Conservation (phyloP, 2,329 filamentous ascomycete genomes). For the Penicillium occitanis region DNA sequence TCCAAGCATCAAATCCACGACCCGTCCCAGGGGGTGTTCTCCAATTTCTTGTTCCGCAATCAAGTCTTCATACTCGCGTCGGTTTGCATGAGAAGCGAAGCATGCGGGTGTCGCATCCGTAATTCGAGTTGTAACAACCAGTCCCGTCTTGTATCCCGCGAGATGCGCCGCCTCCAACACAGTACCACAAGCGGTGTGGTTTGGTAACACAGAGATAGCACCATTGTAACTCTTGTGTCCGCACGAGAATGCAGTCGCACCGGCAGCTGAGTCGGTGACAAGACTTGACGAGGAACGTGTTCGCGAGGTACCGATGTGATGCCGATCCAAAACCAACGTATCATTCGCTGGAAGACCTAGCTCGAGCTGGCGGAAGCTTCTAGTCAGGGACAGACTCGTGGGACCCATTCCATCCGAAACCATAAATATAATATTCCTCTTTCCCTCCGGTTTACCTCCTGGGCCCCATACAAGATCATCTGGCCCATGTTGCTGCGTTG, state of each 20-base stretch:
- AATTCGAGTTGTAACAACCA: slow-evolving; percentile 92
- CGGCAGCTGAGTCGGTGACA: slow-evolving; percentile 94
- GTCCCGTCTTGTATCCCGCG: slow-evolving; percentile 85
- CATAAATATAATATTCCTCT: slow-evolving; percentile 97
- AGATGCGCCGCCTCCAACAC: slow-evolving; percentile 90
- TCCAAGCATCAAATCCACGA: slow-evolving; percentile 89
- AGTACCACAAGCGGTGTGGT: slow-evolving; percentile 84
- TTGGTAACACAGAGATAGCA: slow-evolving; percentile 84
- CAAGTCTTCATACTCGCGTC: slow-evolving; percentile 77
- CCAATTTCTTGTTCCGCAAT: slow-evolving; percentile 93
- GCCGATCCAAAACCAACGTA: slow-evolving; percentile 75
- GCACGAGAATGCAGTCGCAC: slow-evolving; percentile 93
- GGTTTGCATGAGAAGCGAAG: slow-evolving; percentile 84
- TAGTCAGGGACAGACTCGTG: slow-evolving; percentile 80
- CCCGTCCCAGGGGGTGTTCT: slow-evolving; percentile 77
- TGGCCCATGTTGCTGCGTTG: slow-evolving; percentile 34
- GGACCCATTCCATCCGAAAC: slow-evolving; percentile 99
- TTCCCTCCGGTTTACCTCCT: slow-evolving; percentile 56
- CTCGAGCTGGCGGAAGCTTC: slow-evolving; percentile 78
- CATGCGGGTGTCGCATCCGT: slow-evolving; percentile 96
- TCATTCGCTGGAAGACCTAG: slow-evolving; percentile 72
- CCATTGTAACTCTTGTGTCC: slow-evolving; percentile 94
- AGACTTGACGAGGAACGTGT: slow-evolving; percentile 81
- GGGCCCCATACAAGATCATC: slow-evolving; percentile 37
- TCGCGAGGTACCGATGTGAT: slow-evolving; percentile 86